A percentile compares a stretch with the other conserved stretches of the same genome.
Conservation (phyloP, 495 filamentous ascomycete species). For the Penicillium lagena region DNA sequence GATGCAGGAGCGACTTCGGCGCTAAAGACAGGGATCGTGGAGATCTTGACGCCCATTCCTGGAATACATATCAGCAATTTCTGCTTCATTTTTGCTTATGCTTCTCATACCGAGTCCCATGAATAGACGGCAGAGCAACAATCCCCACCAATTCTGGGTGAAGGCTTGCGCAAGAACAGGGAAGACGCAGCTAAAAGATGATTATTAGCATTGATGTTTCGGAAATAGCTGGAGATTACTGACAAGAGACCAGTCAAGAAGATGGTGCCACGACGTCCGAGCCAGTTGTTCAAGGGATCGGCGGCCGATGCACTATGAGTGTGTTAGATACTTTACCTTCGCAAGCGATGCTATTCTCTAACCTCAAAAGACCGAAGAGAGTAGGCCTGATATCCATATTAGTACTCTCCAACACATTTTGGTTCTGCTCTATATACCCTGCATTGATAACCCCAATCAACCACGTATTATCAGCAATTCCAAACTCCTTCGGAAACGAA, state of each 20-base stretch:
- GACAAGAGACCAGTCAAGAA: conserved; percentile 50
- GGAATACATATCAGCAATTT: conserved; percentile 12
- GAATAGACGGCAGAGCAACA: conserved; percentile 49
- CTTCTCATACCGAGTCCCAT: conserved; percentile 31
- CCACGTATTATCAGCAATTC: conserved; percentile 50
- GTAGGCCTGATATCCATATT: conserved; percentile 1
- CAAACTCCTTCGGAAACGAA: conserved; percentile 49
- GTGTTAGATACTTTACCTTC: conserved; percentile 13
- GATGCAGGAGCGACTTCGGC: conserved; percentile 52
- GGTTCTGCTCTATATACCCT: conserved; percentile 4
- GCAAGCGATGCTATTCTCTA: conserved; percentile 12
- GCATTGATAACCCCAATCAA: conserved; percentile 57
- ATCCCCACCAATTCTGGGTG: conserved; percentile 50
- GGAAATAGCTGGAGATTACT: not conserved
- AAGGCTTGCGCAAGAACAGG: conserved; percentile 48
- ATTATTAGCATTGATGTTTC: not conserved
- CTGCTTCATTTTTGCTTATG: not conserved
- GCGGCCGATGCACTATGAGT: conserved; percentile 47
- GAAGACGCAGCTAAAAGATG: conserved; percentile 32
- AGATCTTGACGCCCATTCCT: conserved; percentile 59
- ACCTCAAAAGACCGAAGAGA: conserved; percentile 7
- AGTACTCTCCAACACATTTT: not conserved
- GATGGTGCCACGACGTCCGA: conserved; percentile 52
- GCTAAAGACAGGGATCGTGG: conserved; percentile 53
- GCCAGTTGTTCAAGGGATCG: conserved; percentile 47